Evolutionary conservation across 192 early-diverging fungal genomes (phyloP), one percentile per base, ranked within the genome.

Genomic region (Backusella sp.): DNA sequence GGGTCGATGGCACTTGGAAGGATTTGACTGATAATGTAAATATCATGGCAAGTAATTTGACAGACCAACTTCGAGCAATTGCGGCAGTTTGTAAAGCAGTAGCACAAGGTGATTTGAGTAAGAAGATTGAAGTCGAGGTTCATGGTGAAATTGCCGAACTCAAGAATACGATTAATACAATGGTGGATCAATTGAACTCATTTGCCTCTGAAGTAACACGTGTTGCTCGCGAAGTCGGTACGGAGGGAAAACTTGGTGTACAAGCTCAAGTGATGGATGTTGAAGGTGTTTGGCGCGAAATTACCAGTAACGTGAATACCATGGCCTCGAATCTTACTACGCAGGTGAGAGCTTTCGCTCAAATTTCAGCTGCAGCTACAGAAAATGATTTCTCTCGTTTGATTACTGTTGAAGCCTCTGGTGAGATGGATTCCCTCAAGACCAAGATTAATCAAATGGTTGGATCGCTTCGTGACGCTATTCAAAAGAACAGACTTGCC

Each of bases 231-330:
- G 88, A 89, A 70, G 90, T 91, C 11, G 90, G 90, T 65, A 90
- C 85, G 0, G 89, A 92, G 62, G 93, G 93, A 37, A 91, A 90
- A 49, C 80, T 94, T 17, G 93, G 93, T 42, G 93, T 87, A 21
- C 91, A 93, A 75, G 93, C 92, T 0, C 85, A 90, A 41, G 93
- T 94, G 0, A 78, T 79, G n/a, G 92, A 90, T 73, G 91, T 92
- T 2, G 88, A 88, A 39, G 93, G 93, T 28, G 85, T 85, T 0
- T 94, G 93, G 93, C 86, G 87, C 30, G 93, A 93, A 68, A 84
- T 92, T 26, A 92, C 91, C 0, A 83, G 83, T 28, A 91, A 90
- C 66, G 92, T 90, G 78, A 90, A 90, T 76, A 83, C 73, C 70
- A 90, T 90, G 88, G 88, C 86, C n/a, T 68, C 74, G 26, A 90